Percentiles rank a stretch among this genome's conserved stretches.
These are phyloP conservation scores for Polytrichum formosum DNA, from an alignment of 225 moss, liverwort and hornwort species.

Conservation along the genomic window DNA sequence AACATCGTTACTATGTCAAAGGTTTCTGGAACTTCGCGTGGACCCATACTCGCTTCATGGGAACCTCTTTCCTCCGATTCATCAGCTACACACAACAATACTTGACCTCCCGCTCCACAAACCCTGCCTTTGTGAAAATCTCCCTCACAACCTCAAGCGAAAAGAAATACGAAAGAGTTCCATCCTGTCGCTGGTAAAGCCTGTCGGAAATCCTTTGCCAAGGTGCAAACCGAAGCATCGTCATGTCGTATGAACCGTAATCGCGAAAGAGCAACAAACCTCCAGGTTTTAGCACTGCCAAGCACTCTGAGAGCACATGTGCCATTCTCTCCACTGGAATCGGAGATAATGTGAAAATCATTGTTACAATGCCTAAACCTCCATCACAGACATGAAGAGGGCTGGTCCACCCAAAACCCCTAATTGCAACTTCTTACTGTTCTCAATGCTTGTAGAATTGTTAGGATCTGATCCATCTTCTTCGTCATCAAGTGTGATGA, in stretches of 20 bases:
- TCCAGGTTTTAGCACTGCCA: conserved; percentile 61
- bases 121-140: conserved; percentile 48
- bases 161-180: conserved; percentile 81
- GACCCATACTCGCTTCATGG: conserved; percentile 94
- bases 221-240: conserved; percentile 74
- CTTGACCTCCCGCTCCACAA: conserved; percentile 70
- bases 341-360: conserved; percentile 89
- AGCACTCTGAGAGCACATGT: conserved; percentile 55
- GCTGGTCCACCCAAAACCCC: conserved; percentile 1
- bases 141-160: conserved; percentile 47
- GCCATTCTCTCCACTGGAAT: conserved; percentile 66
- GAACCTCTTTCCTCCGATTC: conserved; percentile 60
- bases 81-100: conserved; percentile 78
- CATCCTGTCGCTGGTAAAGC: conserved; percentile 71
- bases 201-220: conserved; percentile 48
- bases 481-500: not conserved
- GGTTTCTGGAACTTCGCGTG: conserved; percentile 87
- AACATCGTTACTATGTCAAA: conserved; percentile 71
- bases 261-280: conserved; percentile 76
- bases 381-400: conserved; percentile 35
- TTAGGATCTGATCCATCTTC: conserved; percentile 1
- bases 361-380: conserved; percentile 64
- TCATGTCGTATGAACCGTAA: conserved; percentile 93
- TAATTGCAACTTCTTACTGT: not conserved
- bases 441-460: not conserved